These are phyloP conservation scores for Ensete glaucum DNA, from an alignment of 176 grass and related monocot genomes.

Conservation along the genomic window DNA sequence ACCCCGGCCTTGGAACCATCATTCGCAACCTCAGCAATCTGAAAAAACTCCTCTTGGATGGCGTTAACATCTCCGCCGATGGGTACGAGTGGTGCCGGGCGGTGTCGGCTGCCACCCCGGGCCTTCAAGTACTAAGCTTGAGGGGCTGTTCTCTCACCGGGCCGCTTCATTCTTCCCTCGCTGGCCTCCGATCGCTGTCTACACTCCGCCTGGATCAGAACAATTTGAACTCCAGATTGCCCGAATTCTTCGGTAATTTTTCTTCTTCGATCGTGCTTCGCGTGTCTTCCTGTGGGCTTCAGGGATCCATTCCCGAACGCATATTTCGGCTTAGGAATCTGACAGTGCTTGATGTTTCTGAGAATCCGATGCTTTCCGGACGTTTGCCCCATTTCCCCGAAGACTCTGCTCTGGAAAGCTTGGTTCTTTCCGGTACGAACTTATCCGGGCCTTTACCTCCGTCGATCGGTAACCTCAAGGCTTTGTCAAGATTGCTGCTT, in stretches of 20 bases:
- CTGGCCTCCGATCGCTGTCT: constrained; percentile 11
- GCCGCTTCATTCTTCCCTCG: constrained; percentile 22
- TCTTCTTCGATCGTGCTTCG: constrained; percentile 25
- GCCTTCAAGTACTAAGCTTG: constrained; percentile 28
- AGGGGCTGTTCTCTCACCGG: neutral
- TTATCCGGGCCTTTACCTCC: constrained; percentile 20
- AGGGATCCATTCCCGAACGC: constrained; percentile 24
- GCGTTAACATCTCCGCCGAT: constrained; percentile 27
- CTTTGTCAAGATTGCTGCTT: constrained; percentile 28
- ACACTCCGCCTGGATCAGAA: constrained; percentile 29
- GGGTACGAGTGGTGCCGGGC: constrained; percentile 26
- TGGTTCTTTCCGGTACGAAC: constrained; percentile 14
- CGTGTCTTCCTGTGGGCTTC: constrained; percentile 21
- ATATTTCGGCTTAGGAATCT: constrained; percentile 31
- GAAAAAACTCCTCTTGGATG: constrained; percentile 25
- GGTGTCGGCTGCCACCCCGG: constrained; percentile 22
- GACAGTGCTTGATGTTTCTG: constrained; percentile 27
- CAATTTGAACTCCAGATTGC: constrained; percentile 18
- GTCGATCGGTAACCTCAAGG: constrained; percentile 23
- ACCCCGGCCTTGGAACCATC: constrained; percentile 21
- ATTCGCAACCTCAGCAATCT: constrained; percentile 35
- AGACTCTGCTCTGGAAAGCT: constrained; percentile 14
- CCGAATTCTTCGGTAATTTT: constrained; percentile 37
- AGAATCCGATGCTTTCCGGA: constrained; percentile 27
- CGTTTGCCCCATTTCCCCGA: constrained; percentile 17